Percentiles rank a stretch among this genome's conserved stretches.
Evolutionary conservation across 228 moss, liverwort and hornwort species (phyloP).

Genomic region (Sphagnum magellanicum): DNA sequence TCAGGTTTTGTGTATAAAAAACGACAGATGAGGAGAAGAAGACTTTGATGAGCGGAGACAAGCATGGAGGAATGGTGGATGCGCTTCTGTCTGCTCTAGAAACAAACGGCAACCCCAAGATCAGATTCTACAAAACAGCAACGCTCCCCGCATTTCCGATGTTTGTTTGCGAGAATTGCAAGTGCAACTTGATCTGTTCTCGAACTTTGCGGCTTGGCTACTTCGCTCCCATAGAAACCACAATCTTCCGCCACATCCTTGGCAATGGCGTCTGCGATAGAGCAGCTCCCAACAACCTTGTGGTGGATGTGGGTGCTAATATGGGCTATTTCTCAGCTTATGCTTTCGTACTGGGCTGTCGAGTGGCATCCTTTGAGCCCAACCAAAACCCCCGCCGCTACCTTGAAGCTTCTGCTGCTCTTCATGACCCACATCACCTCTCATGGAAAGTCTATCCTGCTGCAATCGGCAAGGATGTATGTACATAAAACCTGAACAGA

Average conservation of each 20-base stretch:
- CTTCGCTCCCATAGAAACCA: not conserved
- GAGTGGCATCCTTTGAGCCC: slow-evolving; percentile 2
- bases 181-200: not conserved
- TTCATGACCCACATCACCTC: not conserved
- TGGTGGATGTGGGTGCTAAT: slow-evolving; percentile 5
- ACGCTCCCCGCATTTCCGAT: not conserved
- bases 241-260: slow-evolving; percentile 5
- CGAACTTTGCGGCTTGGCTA: not conserved
- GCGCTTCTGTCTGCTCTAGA: too few species aligned
- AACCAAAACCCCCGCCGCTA: not conserved
- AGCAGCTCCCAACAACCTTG: not conserved
- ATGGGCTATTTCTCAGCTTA: slow-evolving; percentile 1
- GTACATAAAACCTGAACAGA: too few species aligned
- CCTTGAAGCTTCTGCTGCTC: slow-evolving; percentile 4
- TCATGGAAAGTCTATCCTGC: too few species aligned
- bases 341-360: not conserved
- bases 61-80: too few species aligned
- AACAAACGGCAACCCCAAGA: too few species aligned
- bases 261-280: not conserved
- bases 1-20: too few species aligned
- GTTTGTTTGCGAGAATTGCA: slow-evolving; percentile 3
- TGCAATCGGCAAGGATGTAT: too few species aligned
- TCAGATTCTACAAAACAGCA: too few species aligned
- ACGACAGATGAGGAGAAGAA: too few species aligned
- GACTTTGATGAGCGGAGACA: too few species aligned